phyloP scores from a whole-genome alignment of 805 yeast species.

The Barnettozyma wickerhamii region DNA sequence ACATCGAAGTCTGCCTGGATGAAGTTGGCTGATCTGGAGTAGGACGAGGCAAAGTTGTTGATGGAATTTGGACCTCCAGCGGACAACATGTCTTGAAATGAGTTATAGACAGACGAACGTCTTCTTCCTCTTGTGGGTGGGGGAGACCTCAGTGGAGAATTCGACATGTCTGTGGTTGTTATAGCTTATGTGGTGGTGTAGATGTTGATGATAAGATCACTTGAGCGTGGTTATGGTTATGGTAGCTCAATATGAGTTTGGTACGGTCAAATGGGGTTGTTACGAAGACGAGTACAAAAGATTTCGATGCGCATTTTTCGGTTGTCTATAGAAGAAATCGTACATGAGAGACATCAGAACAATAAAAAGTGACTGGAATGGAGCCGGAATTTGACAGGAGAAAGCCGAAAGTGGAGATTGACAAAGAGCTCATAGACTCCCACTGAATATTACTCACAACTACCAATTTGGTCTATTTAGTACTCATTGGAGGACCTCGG shows the following conservation, averaged over 20 bases:
- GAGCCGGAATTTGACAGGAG: too few relatives aligned
- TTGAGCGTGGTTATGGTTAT: too few relatives aligned
- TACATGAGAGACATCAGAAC: too few relatives aligned
- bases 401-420: too few relatives aligned
- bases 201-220: too few relatives aligned
- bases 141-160: background rate
- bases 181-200: background rate
- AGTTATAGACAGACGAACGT: slow-evolving; percentile 21
- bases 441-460: too few relatives aligned
- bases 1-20: slow-evolving; percentile 26
- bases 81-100: slow-evolving; percentile 22
- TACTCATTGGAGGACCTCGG: too few relatives aligned
- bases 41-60: slow-evolving; percentile 24
- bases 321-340: too few relatives aligned
- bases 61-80: slow-evolving; percentile 25
- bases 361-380: too few relatives aligned
- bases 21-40: slow-evolving; percentile 23
- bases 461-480: too few relatives aligned
- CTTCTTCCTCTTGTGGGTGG: slow-evolving; percentile 8
- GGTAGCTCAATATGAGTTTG: background rate
- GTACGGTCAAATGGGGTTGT: background rate
- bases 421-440: too few relatives aligned
- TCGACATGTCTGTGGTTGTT: background rate
- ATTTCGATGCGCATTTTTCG: too few relatives aligned
- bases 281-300: background rate